Evolutionary conservation across 805 yeast genomes (phyloP), one percentile per base, ranked within the genome.

Genomic region (Wickerhamiella spandovensis): DNA sequence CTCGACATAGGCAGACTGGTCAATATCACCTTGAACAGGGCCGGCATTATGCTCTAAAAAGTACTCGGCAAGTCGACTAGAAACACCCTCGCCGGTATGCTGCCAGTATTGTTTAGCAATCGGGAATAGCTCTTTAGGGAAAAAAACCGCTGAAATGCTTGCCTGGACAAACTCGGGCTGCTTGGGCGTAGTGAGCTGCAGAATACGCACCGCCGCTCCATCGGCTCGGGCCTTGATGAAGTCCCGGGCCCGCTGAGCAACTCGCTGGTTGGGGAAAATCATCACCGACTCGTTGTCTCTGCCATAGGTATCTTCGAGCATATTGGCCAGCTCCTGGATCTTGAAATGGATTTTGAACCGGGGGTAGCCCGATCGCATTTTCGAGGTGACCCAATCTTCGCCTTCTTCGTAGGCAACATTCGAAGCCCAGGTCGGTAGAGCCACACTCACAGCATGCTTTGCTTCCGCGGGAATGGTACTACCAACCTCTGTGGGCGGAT

Each of bases 81-180:
- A 85, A 24, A 92, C 77, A n/a, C 96, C 95, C 65, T 90, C 97
- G 24, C 99, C 99, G 0, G 95, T 72, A 61, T 89, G 96, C 64
- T 90, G 97, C 98, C 98, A 92, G 67, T 86, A 92, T 58, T 79
- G 79, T 62, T 86, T 88, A 39, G 92, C 89, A 3, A 84, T 64
- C 1, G 77, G 64, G 54, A 72, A 79, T 52, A 74, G 79, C 2
- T 71, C 69, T 1, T 70, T 64, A 1, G 85, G 85, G 60, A 83
- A 84, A 54, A 92, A 81, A n/a, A 88, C 86, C 20, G 79, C 83
- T 0, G 89, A 82, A 49, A 90, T 76, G 41, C 76, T 76, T 13
- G 88, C 77, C 58, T 81, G 89, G 24, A 79, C 69, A 53, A 57
- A 50, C n/a, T 54, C 57, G 3, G 53, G 46, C 4, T 53, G 53